phyloP scores from a whole-genome alignment of 2,329 filamentous ascomycete species.

The Fusarium sp. region DNA sequence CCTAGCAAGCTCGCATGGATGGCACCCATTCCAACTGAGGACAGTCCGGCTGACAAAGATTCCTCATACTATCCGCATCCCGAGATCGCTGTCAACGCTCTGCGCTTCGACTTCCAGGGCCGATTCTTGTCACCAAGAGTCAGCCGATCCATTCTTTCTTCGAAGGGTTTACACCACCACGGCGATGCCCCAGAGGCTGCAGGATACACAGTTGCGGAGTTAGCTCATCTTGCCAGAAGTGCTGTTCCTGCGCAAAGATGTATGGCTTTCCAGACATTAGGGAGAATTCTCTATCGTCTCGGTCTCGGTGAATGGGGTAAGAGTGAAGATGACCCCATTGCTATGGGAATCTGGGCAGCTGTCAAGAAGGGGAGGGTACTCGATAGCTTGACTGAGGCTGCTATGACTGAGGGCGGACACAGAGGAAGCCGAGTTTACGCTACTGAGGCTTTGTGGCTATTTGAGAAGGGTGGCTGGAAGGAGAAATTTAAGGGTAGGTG shows the following conservation, averaged over 20 bases:
- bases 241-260: constrained; percentile 88
- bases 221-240: constrained; percentile 82
- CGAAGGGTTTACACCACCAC: constrained; percentile 90
- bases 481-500: constrained; percentile 67
- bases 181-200: constrained; percentile 91
- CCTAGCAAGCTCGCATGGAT: constrained; percentile 92
- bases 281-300: constrained; percentile 83
- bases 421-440: constrained; percentile 85
- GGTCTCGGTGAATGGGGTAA: constrained; percentile 78
- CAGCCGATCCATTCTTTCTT: constrained; percentile 77
- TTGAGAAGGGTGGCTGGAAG: constrained; percentile 75
- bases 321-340: constrained; percentile 65
- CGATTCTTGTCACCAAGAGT: constrained; percentile 79
- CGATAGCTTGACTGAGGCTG: constrained; percentile 80
- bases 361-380: constrained; percentile 81
- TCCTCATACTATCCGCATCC: constrained; percentile 86
- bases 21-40: constrained; percentile 72
- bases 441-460: constrained; percentile 89
- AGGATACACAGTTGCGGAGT: constrained; percentile 90
- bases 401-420: constrained; percentile 74
- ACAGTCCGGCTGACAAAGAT: constrained; percentile 71
- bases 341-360: constrained; percentile 83
- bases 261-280: constrained; percentile 90
- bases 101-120: constrained; percentile 91
- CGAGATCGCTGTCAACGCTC: constrained; percentile 74